Evolutionary conservation across 169 alveolate genomes (phyloP), one percentile per base, ranked within the genome.

Genomic region (Plasmodium fragile): DNA sequence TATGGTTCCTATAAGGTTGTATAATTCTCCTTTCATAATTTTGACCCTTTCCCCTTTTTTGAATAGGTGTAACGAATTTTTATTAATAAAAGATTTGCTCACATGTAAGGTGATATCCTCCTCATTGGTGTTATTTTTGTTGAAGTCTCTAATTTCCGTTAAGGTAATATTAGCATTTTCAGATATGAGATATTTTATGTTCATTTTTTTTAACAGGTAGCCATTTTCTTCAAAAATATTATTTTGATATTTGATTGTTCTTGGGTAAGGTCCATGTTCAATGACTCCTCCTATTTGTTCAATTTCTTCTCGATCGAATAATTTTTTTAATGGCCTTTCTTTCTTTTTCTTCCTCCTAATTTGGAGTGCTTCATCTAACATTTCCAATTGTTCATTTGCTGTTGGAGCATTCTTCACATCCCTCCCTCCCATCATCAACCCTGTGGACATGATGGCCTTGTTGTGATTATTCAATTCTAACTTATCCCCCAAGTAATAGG

Each of bases 211-310:
- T 87, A 97, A 55, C n/a, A 97, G 78, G 77, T 95, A 96, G 18
- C 98, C 98, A 49, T 96, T 93, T 77, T 97, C 98, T 81, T 95
- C 96, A 92, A 97, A 97, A 32, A 96, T 95, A 94, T 95, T 95
- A 55, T 97, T 97, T 92, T 96, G 96, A 92, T 96, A 97, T 32
- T 96, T 94, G 73, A 95, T 94, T n/a, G 98, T 97, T 30, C 98
- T 97, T 18, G 98, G 98, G 52, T 95, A 87, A 39, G 96, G 92
- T 1, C 98, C 98, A 16, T 93, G 97, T 73, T 97, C 98, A 43
- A 97, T 96, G 18, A 96, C 92, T 18, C 98, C 98, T 7, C 98
- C 98, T 65, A 81, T 93, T 53, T 93, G 95, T 92, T 97, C 98
- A 3, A 97, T 89, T 69, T 94, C 96, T 22, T 96, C 98, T 73